Conservation (phyloP, 2,329 filamentous ascomycete species). For the Epichloe sibirici region DNA sequence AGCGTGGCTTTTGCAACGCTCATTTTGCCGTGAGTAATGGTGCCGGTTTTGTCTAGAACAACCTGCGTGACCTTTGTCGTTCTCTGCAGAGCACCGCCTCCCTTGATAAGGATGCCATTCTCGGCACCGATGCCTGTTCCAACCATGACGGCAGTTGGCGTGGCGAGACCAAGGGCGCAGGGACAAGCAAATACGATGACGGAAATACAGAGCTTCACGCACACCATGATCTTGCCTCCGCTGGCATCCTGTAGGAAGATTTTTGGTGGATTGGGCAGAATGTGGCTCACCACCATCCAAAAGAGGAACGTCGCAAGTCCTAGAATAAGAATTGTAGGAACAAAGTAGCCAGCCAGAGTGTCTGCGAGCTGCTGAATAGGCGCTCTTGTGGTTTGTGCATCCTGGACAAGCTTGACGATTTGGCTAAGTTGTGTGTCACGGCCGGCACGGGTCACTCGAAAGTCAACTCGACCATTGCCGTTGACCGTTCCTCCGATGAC, state of each 20-base stretch:
- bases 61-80: slow-evolving; percentile 84
- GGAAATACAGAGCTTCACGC: slow-evolving; percentile 92
- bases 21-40: slow-evolving; percentile 91
- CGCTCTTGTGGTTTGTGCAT: slow-evolving; percentile 86
- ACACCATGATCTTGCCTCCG: slow-evolving; percentile 92
- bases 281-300: slow-evolving; percentile 93
- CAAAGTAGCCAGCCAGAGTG: slow-evolving; percentile 83
- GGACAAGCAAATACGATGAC: slow-evolving; percentile 98
- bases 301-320: slow-evolving; percentile 74
- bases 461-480: slow-evolving; percentile 80
- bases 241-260: slow-evolving; percentile 73
- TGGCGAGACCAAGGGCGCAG: slow-evolving; percentile 89
- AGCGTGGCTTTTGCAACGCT: slow-evolving; percentile 65
- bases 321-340: slow-evolving; percentile 76
- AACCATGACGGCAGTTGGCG: slow-evolving; percentile 96
- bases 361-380: slow-evolving; percentile 93
- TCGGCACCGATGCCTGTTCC: slow-evolving; percentile 94
- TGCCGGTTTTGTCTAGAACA: slow-evolving; percentile 92
- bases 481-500: slow-evolving; percentile 95
- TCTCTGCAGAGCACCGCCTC: slow-evolving; percentile 80
- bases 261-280: slow-evolving; percentile 69
- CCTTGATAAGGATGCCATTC: slow-evolving; percentile 95
- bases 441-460: slow-evolving; percentile 82
- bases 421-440: slow-evolving; percentile 95
- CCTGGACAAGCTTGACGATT: slow-evolving; percentile 96